Conservation (phyloP, 164 flowering plant species). For the Vitis vinifera region ASM3070453v1 NC_081813.1:3191501-3192000, state of each 20-base stretch:
- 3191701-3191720: conserved; percentile 40
- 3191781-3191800: conserved; percentile 52
- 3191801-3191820: conserved; percentile 23
- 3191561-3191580: conserved; percentile 31
- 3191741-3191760: conserved; percentile 33
- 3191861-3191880: too few species aligned
- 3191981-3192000: too few species aligned
- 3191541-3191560: too few species aligned
- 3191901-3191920: neutral
- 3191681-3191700: conserved; percentile 28
- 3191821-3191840: neutral
- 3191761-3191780: conserved; percentile 37
- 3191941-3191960: neutral
- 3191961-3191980: too few species aligned
- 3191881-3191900: neutral
- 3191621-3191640: conserved; percentile 3
- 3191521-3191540: too few species aligned
- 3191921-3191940: neutral
- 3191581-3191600: conserved; percentile 37
- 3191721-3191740: conserved; percentile 35
- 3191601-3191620: conserved; percentile 11
- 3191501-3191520: too few species aligned
- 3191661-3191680: conserved; percentile 44
- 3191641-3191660: conserved; percentile 10
- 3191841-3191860: too few species aligned